Evolutionary conservation across 352 stramenopile species (phyloP), one percentile per base, ranked within the genome.

Genomic region (Phytophthora meadii): DNA sequence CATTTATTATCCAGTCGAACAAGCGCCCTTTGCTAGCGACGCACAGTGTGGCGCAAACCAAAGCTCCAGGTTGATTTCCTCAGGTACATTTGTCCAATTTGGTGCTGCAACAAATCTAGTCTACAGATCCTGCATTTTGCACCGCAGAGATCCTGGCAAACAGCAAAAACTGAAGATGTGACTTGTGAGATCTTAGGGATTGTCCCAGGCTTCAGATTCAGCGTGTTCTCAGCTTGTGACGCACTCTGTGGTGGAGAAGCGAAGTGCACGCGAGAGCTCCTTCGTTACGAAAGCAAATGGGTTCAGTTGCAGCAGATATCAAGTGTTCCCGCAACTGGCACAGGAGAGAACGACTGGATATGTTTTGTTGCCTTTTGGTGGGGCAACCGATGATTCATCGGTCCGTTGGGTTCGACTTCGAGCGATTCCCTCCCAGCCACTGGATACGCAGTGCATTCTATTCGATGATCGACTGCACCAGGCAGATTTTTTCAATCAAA

Each of bases 221-320:
- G 27, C 24, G 40, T 53, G 25, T 53, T 27, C 46, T 40, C 25
- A n/a, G n/a, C 14, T 49, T 57, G 3, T 50, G 44, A 50, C 37
- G 44, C 27, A n/a, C 9, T 53, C 27, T 30, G 27, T 1, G 4
- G 32, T 47, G 41, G n/a, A 48, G 53, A 32, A 15, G 37, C 37
- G n/a, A 19, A 19, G n/a, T 41, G 10, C 36, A n/a, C 9, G 36
- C 36, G 36, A 41, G 55, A 54, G 42, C 9, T 17, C 15, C 11
- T n/a, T 19, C 22, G 36, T 19, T 41, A 59, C 52, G 24, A 42
- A 34, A 30, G 40, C 15, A 15, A 46, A n/a, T 32, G 45, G 32
- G 39, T 58, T 40, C 56, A 42, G 24, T 40, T 36, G 25, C 17
- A 28, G 54, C 41, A 14, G 19, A 65, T 69, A 69, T 64, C 61